Evolutionary conservation across 2,329 filamentous ascomycete species (phyloP).

Genomic region (Sporothrix brasiliensis): DNA sequence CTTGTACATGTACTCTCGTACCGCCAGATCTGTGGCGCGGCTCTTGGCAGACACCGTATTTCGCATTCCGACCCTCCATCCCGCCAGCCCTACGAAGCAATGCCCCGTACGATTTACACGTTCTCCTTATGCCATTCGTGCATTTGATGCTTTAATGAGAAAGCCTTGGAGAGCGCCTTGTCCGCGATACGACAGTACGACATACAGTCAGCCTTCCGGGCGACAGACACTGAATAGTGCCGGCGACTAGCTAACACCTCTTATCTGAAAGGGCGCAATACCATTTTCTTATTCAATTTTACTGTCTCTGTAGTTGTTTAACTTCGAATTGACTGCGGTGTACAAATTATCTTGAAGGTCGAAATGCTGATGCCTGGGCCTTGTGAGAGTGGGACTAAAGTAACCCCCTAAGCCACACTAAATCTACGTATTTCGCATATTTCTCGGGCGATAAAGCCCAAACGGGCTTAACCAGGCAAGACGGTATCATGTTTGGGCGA

Average conservation of each 20-base stretch:
- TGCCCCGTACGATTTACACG: too few species aligned
- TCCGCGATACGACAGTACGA: not conserved
- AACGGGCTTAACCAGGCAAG: not conserved
- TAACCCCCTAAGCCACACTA: not conserved
- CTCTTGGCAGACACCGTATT: slow-evolving; percentile 14
- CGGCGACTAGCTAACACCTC: not conserved
- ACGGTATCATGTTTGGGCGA: not conserved
- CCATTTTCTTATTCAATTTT: not conserved
- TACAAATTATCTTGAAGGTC: not conserved
- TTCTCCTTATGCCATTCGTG: not conserved
- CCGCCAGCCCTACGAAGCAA: too few species aligned
- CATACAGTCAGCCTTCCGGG: not conserved
- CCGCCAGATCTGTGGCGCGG: not conserved
- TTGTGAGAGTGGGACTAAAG: not conserved
- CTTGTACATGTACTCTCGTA: not conserved
- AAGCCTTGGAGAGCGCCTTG: not conserved
- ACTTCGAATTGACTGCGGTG: not conserved
- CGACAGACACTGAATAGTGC: not conserved
- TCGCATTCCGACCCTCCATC: slow-evolving; percentile 7
- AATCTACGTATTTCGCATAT: slow-evolving; percentile 13
- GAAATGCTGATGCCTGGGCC: slow-evolving; percentile 12
- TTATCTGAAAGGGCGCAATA: too few species aligned
- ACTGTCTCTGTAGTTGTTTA: too few species aligned
- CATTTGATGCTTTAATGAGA: not conserved
- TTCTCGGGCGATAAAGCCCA: slow-evolving; percentile 3